These are phyloP conservation scores for Ascochyta fabae DNA, from an alignment of 2,329 filamentous ascomycete genomes.

Conservation along the genomic window DNA sequence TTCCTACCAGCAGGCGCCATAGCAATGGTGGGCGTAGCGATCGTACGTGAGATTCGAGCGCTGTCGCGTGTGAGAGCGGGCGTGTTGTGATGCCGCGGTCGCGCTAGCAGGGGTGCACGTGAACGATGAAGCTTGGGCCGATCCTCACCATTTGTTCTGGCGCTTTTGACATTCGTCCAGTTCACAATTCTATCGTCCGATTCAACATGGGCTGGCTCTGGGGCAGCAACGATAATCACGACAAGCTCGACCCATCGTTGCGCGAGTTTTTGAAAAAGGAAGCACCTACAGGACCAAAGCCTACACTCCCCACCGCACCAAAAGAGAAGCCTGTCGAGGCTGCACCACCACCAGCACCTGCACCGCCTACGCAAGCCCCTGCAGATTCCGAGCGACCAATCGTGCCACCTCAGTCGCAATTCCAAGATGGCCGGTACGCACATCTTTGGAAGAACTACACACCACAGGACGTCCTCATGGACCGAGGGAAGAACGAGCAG, in stretches of 20 bases:
- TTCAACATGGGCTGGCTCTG: constrained; percentile 69
- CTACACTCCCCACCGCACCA: constrained; percentile 34
- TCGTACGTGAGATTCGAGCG: constrained; percentile 12
- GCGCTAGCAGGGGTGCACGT: constrained; percentile 23
- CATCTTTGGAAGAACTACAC: constrained; percentile 93
- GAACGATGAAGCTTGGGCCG: constrained; percentile 8
- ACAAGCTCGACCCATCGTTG: constrained; percentile 81
- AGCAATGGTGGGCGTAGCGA: constrained; percentile 24
- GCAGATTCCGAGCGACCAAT: constrained; percentile 36
- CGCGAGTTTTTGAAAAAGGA: constrained; percentile 86
- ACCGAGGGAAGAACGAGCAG: constrained; percentile 73
- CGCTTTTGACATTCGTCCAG: background rate
- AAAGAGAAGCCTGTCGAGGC: constrained; percentile 35
- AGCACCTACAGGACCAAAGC: constrained; percentile 72
- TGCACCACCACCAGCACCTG: constrained; percentile 10
- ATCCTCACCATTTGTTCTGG: constrained; percentile 4
- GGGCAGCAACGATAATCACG: constrained; percentile 54
- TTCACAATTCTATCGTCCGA: background rate
- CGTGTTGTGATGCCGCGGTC: constrained; percentile 28
- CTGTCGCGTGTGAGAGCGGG: constrained; percentile 25
- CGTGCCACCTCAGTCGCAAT: constrained; percentile 64
- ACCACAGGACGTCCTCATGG: constrained; percentile 72
- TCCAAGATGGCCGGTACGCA: constrained; percentile 75
- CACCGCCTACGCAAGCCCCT: constrained; percentile 4
- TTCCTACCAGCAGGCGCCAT: constrained; percentile 46